Evolutionary conservation across 2,329 filamentous ascomycete species (phyloP).

Genomic region (Xylaria polymorpha): DNA sequence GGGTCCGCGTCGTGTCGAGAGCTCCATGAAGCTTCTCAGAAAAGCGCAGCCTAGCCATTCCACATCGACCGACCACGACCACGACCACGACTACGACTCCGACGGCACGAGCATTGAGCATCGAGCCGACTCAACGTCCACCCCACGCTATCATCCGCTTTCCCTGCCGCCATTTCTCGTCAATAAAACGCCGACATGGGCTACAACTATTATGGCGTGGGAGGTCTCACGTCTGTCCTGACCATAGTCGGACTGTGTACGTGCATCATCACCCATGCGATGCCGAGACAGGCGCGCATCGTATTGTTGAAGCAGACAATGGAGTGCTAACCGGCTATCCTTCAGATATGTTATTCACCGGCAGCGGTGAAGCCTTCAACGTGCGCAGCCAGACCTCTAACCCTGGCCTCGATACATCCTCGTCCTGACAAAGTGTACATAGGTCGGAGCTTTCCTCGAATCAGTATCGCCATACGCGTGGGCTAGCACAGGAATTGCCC

Average conservation of each 20-base stretch:
- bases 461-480: conserved; percentile 93
- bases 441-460: conserved; percentile 92
- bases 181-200: conserved; percentile 12
- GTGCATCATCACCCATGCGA: conserved; percentile 33
- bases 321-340: conserved; percentile 23
- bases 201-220: conserved; percentile 39
- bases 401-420: conserved; percentile 15
- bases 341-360: conserved; percentile 97
- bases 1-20: conserved; percentile 22
- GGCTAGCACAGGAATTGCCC: conserved; percentile 88
- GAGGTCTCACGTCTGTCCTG: conserved; percentile 42
- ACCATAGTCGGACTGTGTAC: conserved; percentile 48
- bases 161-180: conserved; percentile 16
- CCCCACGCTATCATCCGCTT: conserved; percentile 11
- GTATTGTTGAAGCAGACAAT: not conserved
- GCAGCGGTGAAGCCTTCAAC: conserved; percentile 95
- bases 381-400: conserved; percentile 60
- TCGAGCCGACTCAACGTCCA: conserved; percentile 31
- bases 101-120: conserved; percentile 34
- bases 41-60: conserved; percentile 34
- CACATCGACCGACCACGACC: conserved; percentile 28
- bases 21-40: conserved; percentile 37
- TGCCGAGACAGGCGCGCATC: not conserved
- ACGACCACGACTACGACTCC: conserved; percentile 18
- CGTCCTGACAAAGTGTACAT: conserved; percentile 54